Evolutionary conservation across 768 basidiomycete genomes (phyloP).

Genomic region (Boletus reticuloceps): DNA sequence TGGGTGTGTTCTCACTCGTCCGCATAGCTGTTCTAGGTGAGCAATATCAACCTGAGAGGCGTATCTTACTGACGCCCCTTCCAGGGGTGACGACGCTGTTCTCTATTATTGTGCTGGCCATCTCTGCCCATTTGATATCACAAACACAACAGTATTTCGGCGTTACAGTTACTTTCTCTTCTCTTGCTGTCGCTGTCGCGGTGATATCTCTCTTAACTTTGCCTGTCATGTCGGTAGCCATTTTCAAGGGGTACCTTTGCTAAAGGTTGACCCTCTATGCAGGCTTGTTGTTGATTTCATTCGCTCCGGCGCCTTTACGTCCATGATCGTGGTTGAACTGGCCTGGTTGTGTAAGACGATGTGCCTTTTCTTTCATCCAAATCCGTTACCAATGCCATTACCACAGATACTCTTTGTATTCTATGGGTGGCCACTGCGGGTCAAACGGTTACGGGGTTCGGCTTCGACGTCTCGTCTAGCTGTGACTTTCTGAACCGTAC

Average conservation of each 20-base stretch:
- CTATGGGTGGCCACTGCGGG: constrained; percentile 40
- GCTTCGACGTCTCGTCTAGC: not conserved
- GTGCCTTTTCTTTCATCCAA: not conserved
- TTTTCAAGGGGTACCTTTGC: not conserved
- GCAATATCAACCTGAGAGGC: not conserved
- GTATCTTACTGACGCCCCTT: not conserved
- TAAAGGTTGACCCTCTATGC: not conserved
- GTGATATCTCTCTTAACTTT: constrained; percentile 30
- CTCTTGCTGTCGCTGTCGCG: constrained; percentile 29
- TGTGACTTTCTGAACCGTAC: constrained; percentile 2
- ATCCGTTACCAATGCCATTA: not conserved
- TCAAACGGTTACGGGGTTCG: constrained; percentile 15
- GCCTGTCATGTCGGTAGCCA: constrained; percentile 23
- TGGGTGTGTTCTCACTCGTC: constrained; percentile 11
- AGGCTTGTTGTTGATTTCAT: constrained; percentile 36
- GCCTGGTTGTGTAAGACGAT: constrained; percentile 34
- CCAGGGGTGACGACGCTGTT: constrained; percentile 21
- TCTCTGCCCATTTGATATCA: constrained; percentile 28
- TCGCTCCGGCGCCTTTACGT: constrained; percentile 38
- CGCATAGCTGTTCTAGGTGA: constrained; percentile 25
- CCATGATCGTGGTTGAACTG: constrained; percentile 38
- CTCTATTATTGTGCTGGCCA: constrained; percentile 30
- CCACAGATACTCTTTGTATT: constrained; percentile 34
- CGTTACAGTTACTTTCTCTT: constrained; percentile 20
- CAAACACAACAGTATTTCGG: constrained; percentile 9